Base-by-base conservation (phyloP, 2,329 filamentous ascomycete genomes). In the Fusarium austroafricanum region DNA sequence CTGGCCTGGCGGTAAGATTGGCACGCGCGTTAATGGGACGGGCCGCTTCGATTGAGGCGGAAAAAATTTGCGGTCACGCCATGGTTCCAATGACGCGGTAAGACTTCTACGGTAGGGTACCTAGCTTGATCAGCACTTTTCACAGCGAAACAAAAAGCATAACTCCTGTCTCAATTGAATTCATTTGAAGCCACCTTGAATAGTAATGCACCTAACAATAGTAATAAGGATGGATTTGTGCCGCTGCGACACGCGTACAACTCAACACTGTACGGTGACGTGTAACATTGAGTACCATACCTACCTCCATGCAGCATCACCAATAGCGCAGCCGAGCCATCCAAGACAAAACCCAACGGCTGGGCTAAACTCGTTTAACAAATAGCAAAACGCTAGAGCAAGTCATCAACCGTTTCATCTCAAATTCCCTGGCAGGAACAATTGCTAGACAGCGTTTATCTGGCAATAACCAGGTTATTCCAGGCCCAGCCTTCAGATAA, bases 31-130 rank as follows among this genome's bases (percentile, higher is more conserved):
- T 26, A 31, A 63, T 59, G 61, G 52, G 52, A 65, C 61, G 60
- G 60, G 60, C 61, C 45, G 61, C 45, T 31, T 17, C 42, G 38
- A 23, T 52, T 44, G 44, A 50, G 17, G 33, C 37, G 23, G 23
- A 33, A 64, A 64, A 64, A 59, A 26, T 64, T 17, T 65, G 52
- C 59, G 38, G 31, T 40, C 42, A 26, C 31, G 42, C 44, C 26
- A 23, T 6, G 20, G 12, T 3, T 10, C 5, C n/a, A 17, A 43
- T 18, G 10, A 31, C 39, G 51, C 21, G 26, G 9, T 26, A 26
- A 26, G 26, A 26, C 9, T 26, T 26, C 26, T 26, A 26, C 9
- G 26, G 9, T 8, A 6, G 9, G 9, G 26, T 26, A 26, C 2
- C 5, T 26, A 26, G n/a, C 26, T 26, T 5, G 9, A 26, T 26